Evolutionary conservation across 495 filamentous ascomycete species (phyloP).

Genomic region (Saxophila tyrrhenica): DNA sequence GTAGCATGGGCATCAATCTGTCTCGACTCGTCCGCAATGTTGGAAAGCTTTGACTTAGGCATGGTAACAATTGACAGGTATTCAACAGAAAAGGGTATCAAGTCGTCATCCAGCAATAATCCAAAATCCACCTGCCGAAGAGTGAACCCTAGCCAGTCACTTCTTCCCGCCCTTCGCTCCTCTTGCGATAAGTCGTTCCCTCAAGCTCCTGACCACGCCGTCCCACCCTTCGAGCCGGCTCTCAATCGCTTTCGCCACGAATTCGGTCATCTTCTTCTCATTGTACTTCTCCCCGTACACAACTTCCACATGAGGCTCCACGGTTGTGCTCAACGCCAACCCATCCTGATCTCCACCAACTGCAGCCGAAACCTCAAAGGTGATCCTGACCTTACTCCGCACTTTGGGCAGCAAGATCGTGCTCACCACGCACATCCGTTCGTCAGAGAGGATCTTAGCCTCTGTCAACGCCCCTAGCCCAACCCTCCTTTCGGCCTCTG

Average conservation of each 20-base stretch:
- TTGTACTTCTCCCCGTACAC: slow-evolving; percentile 60
- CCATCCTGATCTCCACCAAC: slow-evolving; percentile 17
- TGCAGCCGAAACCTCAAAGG: slow-evolving; percentile 40
- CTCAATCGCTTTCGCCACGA: slow-evolving; percentile 30
- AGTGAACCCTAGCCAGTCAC: neutral
- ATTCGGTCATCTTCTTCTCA: slow-evolving; percentile 51
- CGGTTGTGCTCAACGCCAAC: slow-evolving; percentile 26
- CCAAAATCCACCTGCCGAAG: neutral
- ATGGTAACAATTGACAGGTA: too few species aligned
- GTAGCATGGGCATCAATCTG: too few species aligned
- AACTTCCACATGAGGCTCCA: slow-evolving; percentile 37
- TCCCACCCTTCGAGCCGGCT: slow-evolving; percentile 38
- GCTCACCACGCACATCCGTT: slow-evolving; percentile 41
- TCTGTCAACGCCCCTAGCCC: slow-evolving; percentile 43
- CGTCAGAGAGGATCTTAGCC: slow-evolving; percentile 43
- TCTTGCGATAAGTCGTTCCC: slow-evolving; percentile 42
- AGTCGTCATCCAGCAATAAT: neutral
- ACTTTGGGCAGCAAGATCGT: slow-evolving; percentile 45
- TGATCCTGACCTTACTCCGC: slow-evolving; percentile 49
- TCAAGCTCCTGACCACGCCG: slow-evolving; percentile 44
- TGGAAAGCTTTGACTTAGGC: too few species aligned
- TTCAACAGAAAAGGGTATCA: too few species aligned
- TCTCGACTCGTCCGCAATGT: too few species aligned
- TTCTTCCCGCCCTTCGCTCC: slow-evolving; percentile 36
- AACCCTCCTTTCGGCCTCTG: slow-evolving; percentile 44